Conservation (phyloP, 139 green algal species). For the Coccomyxa sp. region DNA sequence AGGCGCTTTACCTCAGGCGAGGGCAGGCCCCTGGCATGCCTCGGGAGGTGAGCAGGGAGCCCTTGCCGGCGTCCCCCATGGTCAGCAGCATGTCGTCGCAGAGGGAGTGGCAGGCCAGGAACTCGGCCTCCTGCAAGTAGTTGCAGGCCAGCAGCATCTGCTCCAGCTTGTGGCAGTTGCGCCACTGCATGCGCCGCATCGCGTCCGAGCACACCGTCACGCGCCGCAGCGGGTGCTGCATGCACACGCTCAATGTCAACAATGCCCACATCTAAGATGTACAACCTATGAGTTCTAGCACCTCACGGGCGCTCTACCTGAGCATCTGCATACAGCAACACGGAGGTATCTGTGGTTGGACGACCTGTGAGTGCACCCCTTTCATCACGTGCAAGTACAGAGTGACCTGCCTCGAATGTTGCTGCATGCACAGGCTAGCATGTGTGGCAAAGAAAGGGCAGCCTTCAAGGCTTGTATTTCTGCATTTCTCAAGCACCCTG, state of each 20-base stretch:
- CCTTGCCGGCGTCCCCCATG: not conserved
- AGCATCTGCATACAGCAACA: too few species aligned
- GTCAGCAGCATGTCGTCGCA: constrained; percentile 12
- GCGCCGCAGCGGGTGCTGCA: constrained; percentile 7
- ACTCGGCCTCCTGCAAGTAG: constrained; percentile 17
- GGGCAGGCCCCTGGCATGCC: not conserved
- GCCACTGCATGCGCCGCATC: constrained; percentile 14
- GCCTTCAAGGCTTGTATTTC: too few species aligned
- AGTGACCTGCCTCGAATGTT: too few species aligned
- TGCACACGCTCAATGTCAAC: not conserved
- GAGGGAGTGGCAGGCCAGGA: constrained; percentile 17
- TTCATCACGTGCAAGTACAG: too few species aligned
- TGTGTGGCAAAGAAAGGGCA: too few species aligned
- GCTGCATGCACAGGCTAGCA: too few species aligned
- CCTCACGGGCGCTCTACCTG: too few species aligned
- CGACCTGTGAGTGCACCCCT: too few species aligned
- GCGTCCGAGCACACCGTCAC: constrained; percentile 15
- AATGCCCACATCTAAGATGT: too few species aligned
- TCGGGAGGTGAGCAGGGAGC: not conserved
- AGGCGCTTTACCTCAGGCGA: not conserved
- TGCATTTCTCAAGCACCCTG: too few species aligned
- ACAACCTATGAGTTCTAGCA: too few species aligned
- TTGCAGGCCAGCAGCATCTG: constrained; percentile 7
- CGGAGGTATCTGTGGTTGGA: too few species aligned
- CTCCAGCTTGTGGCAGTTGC: constrained; percentile 11